Conservation (phyloP, 352 stramenopile genomes). For the Blastocystis sp. region DNA sequence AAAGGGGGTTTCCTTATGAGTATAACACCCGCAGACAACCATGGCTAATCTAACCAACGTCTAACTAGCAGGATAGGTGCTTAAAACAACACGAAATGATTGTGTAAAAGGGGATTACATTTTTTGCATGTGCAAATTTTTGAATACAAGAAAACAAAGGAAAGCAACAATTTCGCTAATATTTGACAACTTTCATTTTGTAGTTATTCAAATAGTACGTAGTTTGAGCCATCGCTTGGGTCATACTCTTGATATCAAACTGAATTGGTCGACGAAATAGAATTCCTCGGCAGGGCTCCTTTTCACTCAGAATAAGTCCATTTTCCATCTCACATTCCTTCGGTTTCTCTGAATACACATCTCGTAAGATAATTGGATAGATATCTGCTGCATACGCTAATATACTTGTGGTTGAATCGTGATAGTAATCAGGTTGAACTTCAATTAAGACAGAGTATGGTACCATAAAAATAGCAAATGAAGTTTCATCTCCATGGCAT, state of each 20-base stretch:
- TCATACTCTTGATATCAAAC: constrained; percentile 48
- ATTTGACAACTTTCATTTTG: constrained; percentile 28
- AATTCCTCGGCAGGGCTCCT: constrained; percentile 1
- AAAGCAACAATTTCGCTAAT: constrained; percentile 1
- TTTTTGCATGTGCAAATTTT: background rate
- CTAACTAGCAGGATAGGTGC: background rate
- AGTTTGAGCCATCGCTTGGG: constrained; percentile 8
- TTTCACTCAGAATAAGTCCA: constrained; percentile 13
- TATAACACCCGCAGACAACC: background rate
- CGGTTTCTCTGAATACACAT: background rate
- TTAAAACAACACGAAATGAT: background rate
- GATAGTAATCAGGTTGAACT: constrained; percentile 43
- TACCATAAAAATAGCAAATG: constrained; percentile 26
- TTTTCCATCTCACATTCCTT: background rate
- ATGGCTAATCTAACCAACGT: background rate
- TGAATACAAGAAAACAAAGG: background rate
- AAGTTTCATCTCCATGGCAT: constrained; percentile 7
- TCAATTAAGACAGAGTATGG: constrained; percentile 35
- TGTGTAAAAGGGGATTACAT: background rate
- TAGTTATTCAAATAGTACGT: constrained; percentile 57
- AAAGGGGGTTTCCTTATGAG: background rate
- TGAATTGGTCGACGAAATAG: background rate
- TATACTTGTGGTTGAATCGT: constrained; percentile 32
- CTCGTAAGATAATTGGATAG: constrained; percentile 6
- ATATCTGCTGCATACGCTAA: constrained; percentile 18